Conservation (phyloP, 2,329 filamentous ascomycete species). For the Nothopassalora personata region DNA sequence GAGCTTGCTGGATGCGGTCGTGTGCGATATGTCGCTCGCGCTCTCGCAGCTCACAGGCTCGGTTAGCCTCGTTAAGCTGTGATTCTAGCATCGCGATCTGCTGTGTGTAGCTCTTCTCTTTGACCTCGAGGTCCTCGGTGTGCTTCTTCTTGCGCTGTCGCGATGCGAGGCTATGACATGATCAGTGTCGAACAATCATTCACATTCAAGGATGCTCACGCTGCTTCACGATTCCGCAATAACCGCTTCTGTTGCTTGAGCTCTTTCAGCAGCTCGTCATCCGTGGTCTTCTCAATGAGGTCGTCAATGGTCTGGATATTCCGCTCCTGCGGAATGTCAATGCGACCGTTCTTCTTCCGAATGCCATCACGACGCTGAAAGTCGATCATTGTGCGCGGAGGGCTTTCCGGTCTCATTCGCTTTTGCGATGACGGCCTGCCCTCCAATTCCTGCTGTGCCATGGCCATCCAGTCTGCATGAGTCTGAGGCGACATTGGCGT, state of each 20-base stretch:
- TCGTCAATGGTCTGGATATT: slow-evolving; percentile 93
- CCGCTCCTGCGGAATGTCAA: slow-evolving; percentile 91
- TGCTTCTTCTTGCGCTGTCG: slow-evolving; percentile 97
- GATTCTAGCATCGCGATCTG: slow-evolving; percentile 75
- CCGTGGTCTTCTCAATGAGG: slow-evolving; percentile 78
- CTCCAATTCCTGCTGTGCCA: slow-evolving; percentile 49
- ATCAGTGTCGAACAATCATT: slow-evolving; percentile 18
- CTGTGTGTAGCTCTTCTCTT: slow-evolving; percentile 85
- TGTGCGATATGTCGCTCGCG: slow-evolving; percentile 42
- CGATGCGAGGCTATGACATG: slow-evolving; percentile 70
- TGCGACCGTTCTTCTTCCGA: slow-evolving; percentile 97
- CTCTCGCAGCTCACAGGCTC: slow-evolving; percentile 39
- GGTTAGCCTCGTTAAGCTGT: slow-evolving; percentile 62
- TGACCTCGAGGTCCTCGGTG: slow-evolving; percentile 91
- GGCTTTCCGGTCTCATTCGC: slow-evolving; percentile 61
- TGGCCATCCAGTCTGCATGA: slow-evolving; percentile 54
- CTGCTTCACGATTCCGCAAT: slow-evolving; percentile 90
- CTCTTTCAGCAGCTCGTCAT: slow-evolving; percentile 94
- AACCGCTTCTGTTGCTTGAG: slow-evolving; percentile 97
- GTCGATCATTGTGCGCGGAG: slow-evolving; percentile 44
- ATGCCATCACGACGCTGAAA: slow-evolving; percentile 72
- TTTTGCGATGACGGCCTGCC: slow-evolving; percentile 42
- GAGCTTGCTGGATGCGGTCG: slow-evolving; percentile 69
- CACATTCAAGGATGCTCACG: slow-evolving; percentile 52
- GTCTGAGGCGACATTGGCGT: slow-evolving; percentile 58